Evolutionary conservation across 2,329 filamentous ascomycete species (phyloP).

Genomic region (Cladosporium sphaerospermum): DNA sequence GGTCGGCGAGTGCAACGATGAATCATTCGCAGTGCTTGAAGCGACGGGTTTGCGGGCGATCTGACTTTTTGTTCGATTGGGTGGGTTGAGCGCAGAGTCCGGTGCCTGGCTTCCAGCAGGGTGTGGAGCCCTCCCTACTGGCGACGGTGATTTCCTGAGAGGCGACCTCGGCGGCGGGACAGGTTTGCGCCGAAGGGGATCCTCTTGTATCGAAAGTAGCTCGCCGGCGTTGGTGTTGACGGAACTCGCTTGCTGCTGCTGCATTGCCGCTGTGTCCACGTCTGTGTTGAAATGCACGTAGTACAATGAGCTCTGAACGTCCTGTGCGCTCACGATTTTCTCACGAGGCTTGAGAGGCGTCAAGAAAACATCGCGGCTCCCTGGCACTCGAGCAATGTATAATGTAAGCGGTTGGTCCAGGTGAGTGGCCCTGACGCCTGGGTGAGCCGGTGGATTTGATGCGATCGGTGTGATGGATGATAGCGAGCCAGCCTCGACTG

Average conservation of each 20-base stretch:
- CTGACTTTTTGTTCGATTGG: conserved; percentile 12
- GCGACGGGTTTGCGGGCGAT: conserved; percentile 23
- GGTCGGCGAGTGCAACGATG: conserved; percentile 1
- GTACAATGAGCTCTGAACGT: conserved; percentile 82
- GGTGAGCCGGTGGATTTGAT: conserved; percentile 75
- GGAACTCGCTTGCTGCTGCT: conserved; percentile 14
- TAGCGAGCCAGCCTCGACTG: conserved; percentile 75
- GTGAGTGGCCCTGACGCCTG: conserved; percentile 58
- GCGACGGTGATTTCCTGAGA: conserved; percentile 9
- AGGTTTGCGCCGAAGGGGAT: conserved; percentile 16
- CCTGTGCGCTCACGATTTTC: conserved; percentile 82
- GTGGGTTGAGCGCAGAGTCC: neutral
- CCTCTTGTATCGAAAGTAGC: conserved; percentile 15
- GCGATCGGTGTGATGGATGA: conserved; percentile 74
- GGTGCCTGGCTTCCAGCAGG: conserved; percentile 15
- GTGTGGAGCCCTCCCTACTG: conserved; percentile 18
- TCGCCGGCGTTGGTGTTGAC: conserved; percentile 19
- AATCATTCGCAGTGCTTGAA: neutral
- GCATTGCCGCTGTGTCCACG: conserved; percentile 48
- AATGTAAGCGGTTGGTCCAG: conserved; percentile 64
- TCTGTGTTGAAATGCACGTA: conserved; percentile 71
- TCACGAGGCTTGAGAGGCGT: conserved; percentile 82
- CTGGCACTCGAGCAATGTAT: conserved; percentile 90
- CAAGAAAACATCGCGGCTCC: conserved; percentile 86
- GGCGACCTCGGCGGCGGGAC: conserved; percentile 14